A percentile compares a stretch with the other conserved stretches of the same genome.
These are phyloP conservation scores for Dryas integrifolia DNA, from an alignment of 331 rosid genomes.

Conservation along the genomic window DNA sequence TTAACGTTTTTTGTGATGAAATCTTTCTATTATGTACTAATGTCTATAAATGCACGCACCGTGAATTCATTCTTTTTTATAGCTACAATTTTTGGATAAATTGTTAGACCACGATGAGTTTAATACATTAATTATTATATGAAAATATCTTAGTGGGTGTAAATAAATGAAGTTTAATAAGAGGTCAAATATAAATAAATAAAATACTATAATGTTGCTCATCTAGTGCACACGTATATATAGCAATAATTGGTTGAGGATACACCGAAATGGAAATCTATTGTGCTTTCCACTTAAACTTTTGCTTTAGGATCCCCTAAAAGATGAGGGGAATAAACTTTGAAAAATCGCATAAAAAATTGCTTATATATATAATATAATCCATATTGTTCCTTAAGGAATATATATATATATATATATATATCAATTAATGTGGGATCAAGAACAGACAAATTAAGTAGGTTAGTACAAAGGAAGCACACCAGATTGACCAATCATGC, in stretches of 20 bases:
- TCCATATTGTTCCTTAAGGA: neutral
- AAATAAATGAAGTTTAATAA: too few relatives aligned
- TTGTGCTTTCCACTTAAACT: neutral
- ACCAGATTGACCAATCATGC: neutral
- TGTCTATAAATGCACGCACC: too few relatives aligned
- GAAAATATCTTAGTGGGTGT: too few relatives aligned
- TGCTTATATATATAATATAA: neutral
- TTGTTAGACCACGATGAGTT: too few relatives aligned
- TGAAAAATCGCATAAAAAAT: neutral
- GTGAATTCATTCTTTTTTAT: too few relatives aligned
- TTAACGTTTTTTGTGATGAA: too few relatives aligned
- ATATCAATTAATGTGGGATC: neutral
- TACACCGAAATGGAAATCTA: neutral
- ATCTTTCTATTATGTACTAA: too few relatives aligned
- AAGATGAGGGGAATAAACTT: neutral
- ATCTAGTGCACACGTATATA: too few relatives aligned
- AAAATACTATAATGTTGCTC: neutral
- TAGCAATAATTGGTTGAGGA: neutral
- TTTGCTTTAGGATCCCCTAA: neutral
- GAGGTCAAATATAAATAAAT: neutral
- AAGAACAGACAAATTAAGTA: constrained; percentile 1
- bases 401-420: neutral
- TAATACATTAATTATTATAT: too few relatives aligned
- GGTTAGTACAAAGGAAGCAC: neutral
- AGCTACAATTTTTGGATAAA: too few relatives aligned